Percentiles rank a stretch among this genome's conserved stretches.
These are phyloP conservation scores for Macrophomina tecta DNA, from an alignment of 2,329 filamentous ascomycete species.

Conservation along the genomic window DNA sequence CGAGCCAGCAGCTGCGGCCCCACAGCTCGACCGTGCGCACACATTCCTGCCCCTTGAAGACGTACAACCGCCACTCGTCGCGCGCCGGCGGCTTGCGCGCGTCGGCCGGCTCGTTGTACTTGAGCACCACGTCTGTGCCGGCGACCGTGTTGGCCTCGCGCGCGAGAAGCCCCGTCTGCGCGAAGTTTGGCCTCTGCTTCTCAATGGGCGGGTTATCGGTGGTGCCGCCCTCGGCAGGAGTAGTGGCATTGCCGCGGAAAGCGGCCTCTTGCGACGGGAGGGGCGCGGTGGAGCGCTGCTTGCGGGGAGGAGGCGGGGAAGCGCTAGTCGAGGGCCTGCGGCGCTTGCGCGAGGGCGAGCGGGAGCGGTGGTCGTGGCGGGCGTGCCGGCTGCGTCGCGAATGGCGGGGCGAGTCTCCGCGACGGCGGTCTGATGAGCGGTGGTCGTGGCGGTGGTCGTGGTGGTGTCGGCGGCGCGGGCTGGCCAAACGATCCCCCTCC, in stretches of 20 bases:
- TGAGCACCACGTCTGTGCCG: constrained; percentile 79
- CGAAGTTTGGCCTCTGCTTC: constrained; percentile 89
- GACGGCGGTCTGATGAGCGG: not conserved
- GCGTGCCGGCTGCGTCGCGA: constrained; percentile 31
- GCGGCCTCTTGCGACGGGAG: constrained; percentile 55
- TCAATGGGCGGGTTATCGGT: constrained; percentile 49
- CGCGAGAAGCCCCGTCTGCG: constrained; percentile 79
- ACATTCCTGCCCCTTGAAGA: constrained; percentile 85
- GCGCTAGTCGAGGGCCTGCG: constrained; percentile 39
- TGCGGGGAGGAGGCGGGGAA: constrained; percentile 45
- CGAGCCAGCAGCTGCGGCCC: constrained; percentile 83
- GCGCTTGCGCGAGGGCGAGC: constrained; percentile 41
- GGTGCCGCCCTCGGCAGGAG: constrained; percentile 29
- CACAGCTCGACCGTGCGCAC: constrained; percentile 81
- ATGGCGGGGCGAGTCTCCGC: constrained; percentile 13
- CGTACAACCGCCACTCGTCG: constrained; percentile 85
- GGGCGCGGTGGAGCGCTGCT: constrained; percentile 47
- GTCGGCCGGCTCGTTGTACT: constrained; percentile 95
- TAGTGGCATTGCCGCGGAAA: constrained; percentile 42
- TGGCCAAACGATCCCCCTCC: constrained; percentile 32
- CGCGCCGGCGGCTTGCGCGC: constrained; percentile 82
- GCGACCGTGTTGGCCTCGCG: constrained; percentile 85
- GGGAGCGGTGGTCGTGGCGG: constrained; percentile 25
- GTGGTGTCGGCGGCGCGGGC: constrained; percentile 37
- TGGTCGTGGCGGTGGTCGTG: constrained; percentile 33